These are phyloP conservation scores for Xylaria intraflava DNA, from an alignment of 495 filamentous ascomycete species.

Conservation along the genomic window DNA sequence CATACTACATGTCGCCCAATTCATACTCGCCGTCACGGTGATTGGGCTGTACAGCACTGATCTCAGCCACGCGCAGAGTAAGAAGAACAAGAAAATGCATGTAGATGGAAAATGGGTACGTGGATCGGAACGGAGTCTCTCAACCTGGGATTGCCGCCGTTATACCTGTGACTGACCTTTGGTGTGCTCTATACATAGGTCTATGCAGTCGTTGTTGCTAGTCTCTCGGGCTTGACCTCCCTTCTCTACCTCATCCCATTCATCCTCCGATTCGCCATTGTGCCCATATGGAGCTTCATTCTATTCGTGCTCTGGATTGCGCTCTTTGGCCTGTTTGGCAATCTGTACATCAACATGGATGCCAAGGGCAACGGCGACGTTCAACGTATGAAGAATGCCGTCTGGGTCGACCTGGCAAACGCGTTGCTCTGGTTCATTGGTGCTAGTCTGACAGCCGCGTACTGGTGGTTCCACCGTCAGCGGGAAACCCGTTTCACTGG, in stretches of 20 bases:
- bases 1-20: constrained; percentile 59
- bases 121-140: background rate
- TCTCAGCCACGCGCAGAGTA: constrained; percentile 51
- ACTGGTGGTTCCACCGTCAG: constrained; percentile 40
- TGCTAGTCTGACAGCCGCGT: constrained; percentile 33
- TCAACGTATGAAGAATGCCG: constrained; percentile 74
- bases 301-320: constrained; percentile 71
- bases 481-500: constrained; percentile 41
- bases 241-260: constrained; percentile 58
- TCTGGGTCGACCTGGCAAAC: constrained; percentile 74
- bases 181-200: constrained; percentile 31
- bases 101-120: constrained; percentile 62
- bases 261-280: constrained; percentile 45
- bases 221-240: constrained; percentile 53
- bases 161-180: background rate
- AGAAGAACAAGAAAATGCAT: constrained; percentile 39
- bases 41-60: constrained; percentile 73
- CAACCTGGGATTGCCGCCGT: background rate
- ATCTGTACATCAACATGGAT: constrained; percentile 64
- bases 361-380: constrained; percentile 53
- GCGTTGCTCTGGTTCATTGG: constrained; percentile 65
- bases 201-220: constrained; percentile 62
- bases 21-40: constrained; percentile 67
- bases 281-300: constrained; percentile 63
- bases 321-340: constrained; percentile 76